Evolutionary conservation across 169 alveolate genomes (phyloP).

Genomic region (Eimeria brunetti): DNA sequence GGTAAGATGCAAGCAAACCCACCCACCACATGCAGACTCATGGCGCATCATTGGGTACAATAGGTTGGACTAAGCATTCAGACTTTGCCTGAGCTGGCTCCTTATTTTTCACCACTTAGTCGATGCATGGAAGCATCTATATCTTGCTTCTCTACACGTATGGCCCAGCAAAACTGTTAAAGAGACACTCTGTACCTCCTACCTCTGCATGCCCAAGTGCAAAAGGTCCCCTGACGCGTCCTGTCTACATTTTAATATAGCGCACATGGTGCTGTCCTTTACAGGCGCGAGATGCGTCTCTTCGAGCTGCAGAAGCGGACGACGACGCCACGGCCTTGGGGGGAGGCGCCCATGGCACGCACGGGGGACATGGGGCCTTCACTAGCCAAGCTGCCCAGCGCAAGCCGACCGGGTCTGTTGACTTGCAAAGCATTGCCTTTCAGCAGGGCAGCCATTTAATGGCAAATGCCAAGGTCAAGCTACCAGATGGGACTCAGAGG

Average conservation of each 20-base stretch:
- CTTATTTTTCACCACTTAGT: neutral
- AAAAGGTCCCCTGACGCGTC: neutral
- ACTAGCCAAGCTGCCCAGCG: slow-evolving; percentile 62
- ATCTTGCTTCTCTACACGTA: neutral
- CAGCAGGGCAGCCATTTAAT: slow-evolving; percentile 93
- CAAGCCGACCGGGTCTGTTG: slow-evolving; percentile 83
- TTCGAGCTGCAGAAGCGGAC: slow-evolving; percentile 75
- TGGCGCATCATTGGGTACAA: neutral
- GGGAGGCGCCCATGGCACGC: slow-evolving; percentile 66
- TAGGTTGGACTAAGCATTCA: neutral
- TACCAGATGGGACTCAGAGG: slow-evolving; percentile 96
- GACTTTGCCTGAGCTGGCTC: neutral
- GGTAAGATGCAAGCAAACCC: slow-evolving; percentile 15
- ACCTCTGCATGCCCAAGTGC: neutral
- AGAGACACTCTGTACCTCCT: neutral
- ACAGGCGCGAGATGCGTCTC: slow-evolving; percentile 81
- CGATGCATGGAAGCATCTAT: neutral
- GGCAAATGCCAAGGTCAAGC: slow-evolving; percentile 93
- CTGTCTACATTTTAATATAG: neutral
- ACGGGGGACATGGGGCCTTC: slow-evolving; percentile 52
- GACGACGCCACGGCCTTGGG: slow-evolving; percentile 79
- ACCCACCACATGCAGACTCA: slow-evolving; percentile 53
- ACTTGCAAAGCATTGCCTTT: slow-evolving; percentile 90
- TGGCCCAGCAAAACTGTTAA: slow-evolving; percentile 14
- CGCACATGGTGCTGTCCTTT: neutral